phyloP scores from a whole-genome alignment of 139 green algal species.

The Chlorella sp. region DNA sequence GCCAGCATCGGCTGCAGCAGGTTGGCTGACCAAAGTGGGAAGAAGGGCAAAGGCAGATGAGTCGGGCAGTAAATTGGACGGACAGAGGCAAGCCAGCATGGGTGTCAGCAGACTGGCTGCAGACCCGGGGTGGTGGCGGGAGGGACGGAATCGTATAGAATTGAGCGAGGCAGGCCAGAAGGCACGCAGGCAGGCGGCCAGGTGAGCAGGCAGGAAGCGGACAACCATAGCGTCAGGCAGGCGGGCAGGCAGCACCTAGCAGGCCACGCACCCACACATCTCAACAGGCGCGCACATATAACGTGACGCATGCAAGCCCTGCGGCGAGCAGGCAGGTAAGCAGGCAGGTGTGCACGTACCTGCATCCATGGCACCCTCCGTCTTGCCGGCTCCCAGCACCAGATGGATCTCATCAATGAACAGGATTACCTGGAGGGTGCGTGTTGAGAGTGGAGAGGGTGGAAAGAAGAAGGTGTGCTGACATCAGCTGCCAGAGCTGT shows the following conservation, averaged over 20 bases:
- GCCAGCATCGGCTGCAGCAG: constrained; percentile 98
- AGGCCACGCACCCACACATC: constrained; percentile 6
- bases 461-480: too few relatives aligned
- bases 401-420: constrained; percentile 98
- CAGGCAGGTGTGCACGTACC: not conserved
- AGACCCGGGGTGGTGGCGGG: constrained; percentile 89
- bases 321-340: too few relatives aligned
- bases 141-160: constrained; percentile 50
- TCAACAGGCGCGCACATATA: too few relatives aligned
- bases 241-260: too few relatives aligned
- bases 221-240: too few relatives aligned
- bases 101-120: constrained; percentile 90
- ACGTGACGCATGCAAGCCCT: too few relatives aligned
- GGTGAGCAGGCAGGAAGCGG: constrained; percentile 84
- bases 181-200: too few relatives aligned
- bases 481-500: too few relatives aligned
- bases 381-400: constrained; percentile 74
- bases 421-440: constrained; percentile 70
- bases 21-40: constrained; percentile 90
- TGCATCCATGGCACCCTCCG: constrained; percentile 92
- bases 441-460: not conserved
- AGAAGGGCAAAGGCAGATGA: too few relatives aligned
- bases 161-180: too few relatives aligned
- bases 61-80: not conserved
- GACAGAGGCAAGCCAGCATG: constrained; percentile 77